Base-by-base conservation (phyloP, 352 stramenopile species). In the Phytophthora boehmeriae region DNA sequence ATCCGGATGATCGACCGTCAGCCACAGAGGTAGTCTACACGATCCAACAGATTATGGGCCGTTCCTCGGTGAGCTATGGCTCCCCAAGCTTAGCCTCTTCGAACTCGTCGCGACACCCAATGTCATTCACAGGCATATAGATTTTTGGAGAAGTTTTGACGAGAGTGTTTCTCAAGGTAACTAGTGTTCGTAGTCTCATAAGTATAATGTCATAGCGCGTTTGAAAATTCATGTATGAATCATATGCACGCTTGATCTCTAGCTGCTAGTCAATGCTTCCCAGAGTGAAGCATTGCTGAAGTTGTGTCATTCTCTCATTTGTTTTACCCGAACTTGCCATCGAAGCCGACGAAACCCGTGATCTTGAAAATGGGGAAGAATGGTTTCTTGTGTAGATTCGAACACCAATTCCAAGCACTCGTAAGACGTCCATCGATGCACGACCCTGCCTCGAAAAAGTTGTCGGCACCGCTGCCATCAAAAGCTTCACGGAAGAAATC, bases 381-480 rank as follows among this genome's bases (percentile, higher is more conserved):
- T 14, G 63, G 77, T 71, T 99, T 98, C 38, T 89, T 80, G 61
- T 94, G 75, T 38, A 99, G 72, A 47, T 97, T 90, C 19, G 90
- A 98, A 75, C 96, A 99, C 96, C 96, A 99, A 76, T 99, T 98
- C 96, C 97, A 99, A 5, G 97, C 96, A 38, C 89, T 98, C 30
- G 96, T 99, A 48, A 99, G 88, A 5, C 96, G 80, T 10, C 97
- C 97, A 71, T 99, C 97, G 59, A 99, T 98, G 66, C 97, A 99
- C 46, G 86, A 97, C 5, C 94, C 95, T 9, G 96, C 95, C 47
- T 98, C 95, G 51, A 98, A 98, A 58, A 98, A 98, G 64, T 98
- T 98, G 71, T 98, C 92, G 28, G 87, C 93, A 27, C 95, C 93
- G 53, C 88, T 98, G 32, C 96, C 96, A 65, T 99, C 96, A 68